Evolutionary conservation across 2,329 filamentous ascomycete genomes (phyloP), one percentile per base, ranked within the genome.

Genomic region (Hypoxylon sp.): DNA sequence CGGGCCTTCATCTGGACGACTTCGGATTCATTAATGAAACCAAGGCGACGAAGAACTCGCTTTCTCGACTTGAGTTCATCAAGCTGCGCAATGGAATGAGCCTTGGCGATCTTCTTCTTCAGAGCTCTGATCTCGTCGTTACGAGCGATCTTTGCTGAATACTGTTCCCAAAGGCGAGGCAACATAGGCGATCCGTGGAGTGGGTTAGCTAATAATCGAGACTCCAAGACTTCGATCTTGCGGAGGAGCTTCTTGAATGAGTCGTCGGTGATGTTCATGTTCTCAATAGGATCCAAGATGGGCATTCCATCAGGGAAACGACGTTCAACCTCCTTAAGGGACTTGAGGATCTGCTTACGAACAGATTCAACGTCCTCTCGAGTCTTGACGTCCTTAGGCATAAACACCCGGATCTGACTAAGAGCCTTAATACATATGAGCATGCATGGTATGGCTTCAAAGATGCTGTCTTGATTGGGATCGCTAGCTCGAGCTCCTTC

Each of bases 181-280:
- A 99, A 84, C 32, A 93, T 87, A 2, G 94, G 93, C 3, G 94
- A 97, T 65, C 95, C 92, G 78, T 99, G 95, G 14, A 99, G 85
- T 3, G 95, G 94, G 78, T 97, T 98, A 12, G 92, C 88, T 27
- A 98, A 81, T 21, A 99, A 84, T 55, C 93, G 90, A 4, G 95
- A 96, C 80, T 99, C 96, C 1, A 99, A 87, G 9, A 98, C 92
- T 80, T 99, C 96, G 66, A 99, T 97, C 87, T 98, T 98, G 79
- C 94, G 83, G 61, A 98, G 86, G 3, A 97, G 87, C 77, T 94
- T 93, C 84, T 96, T 97, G 83, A 99, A 98, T 0, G 89, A 90
- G 1, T 97, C 94, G 74, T 98, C 96, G 3, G 85, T 90, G 74
- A 99, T 98, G 27, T 89, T 87, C 96, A 99, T 98, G 75, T 97